Conservation (phyloP, 1,139 yeast species). For the Tardiomyces depauwii region DNA sequence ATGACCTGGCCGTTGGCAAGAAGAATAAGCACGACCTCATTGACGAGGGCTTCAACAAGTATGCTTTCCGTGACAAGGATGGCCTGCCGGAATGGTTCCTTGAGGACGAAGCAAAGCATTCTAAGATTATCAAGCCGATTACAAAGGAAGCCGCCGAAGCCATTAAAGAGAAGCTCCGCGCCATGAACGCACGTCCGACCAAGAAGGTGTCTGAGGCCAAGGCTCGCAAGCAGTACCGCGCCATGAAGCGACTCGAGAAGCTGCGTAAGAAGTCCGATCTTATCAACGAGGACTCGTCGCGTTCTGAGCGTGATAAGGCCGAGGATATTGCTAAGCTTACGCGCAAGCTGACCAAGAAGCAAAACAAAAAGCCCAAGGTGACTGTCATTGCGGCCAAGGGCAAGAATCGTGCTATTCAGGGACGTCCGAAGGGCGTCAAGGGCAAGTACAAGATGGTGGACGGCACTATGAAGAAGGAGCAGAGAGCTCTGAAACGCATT, state of each 20-base stretch:
- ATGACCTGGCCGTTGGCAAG: constrained; percentile 85
- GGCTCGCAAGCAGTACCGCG: constrained; percentile 94
- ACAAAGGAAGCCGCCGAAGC: constrained; percentile 96
- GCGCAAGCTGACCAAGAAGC: constrained; percentile 62
- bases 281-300: constrained; percentile 78
- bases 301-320: constrained; percentile 88
- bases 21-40: constrained; percentile 71
- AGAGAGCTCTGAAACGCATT: constrained; percentile 82
- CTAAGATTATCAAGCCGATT: constrained; percentile 79
- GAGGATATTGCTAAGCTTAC: constrained; percentile 82
- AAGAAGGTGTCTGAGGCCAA: constrained; percentile 96
- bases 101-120: constrained; percentile 83
- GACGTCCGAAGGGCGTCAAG: constrained; percentile 93
- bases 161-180: constrained; percentile 76
- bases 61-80: constrained; percentile 83
- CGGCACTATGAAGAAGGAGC: constrained; percentile 95
- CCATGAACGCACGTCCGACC: constrained; percentile 92
- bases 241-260: constrained; percentile 77
- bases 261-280: constrained; percentile 88
- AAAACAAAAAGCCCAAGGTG: constrained; percentile 67
- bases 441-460: constrained; percentile 99
- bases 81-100: constrained; percentile 93
- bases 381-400: constrained; percentile 90
- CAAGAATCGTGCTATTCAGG: constrained; percentile 70
- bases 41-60: constrained; percentile 86